phyloP scores from a whole-genome alignment of 345 rosid species.

The Brassica cretica region DNA sequence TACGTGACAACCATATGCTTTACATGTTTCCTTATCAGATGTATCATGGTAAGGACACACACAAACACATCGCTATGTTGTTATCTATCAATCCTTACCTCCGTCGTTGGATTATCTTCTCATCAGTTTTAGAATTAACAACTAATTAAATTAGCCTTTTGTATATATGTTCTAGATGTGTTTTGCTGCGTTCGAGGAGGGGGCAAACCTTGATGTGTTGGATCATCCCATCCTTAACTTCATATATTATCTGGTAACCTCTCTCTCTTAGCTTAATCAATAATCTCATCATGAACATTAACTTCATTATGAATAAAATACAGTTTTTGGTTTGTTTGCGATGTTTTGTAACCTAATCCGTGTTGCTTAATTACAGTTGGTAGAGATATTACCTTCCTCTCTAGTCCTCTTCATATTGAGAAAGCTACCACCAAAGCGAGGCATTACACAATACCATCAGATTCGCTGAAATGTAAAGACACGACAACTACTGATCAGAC shows the following conservation, averaged over 20 bases:
- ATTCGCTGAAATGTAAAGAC: constrained; percentile 52
- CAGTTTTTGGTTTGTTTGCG: background rate
- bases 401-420: constrained; percentile 86
- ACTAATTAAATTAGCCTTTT: constrained; percentile 3
- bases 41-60: constrained; percentile 71
- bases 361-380: constrained; percentile 54
- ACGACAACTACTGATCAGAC: constrained; percentile 15
- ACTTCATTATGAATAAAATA: background rate
- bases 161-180: constrained; percentile 54
- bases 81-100: background rate
- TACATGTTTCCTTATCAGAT: constrained; percentile 83
- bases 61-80: background rate
- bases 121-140: background rate
- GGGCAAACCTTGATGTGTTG: constrained; percentile 78
- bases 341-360: constrained; percentile 5
- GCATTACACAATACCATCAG: constrained; percentile 77
- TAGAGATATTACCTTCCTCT: constrained; percentile 83
- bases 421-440: constrained; percentile 91
- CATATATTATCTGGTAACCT: constrained; percentile 77
- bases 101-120: constrained; percentile 9
- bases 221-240: constrained; percentile 84
- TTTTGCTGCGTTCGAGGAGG: constrained; percentile 77
- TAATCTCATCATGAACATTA: background rate
- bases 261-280: constrained; percentile 20
- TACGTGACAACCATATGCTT: constrained; percentile 91